Conservation (phyloP, 768 basidiomycete species). For the Pulveroboletus sp. region DNA sequence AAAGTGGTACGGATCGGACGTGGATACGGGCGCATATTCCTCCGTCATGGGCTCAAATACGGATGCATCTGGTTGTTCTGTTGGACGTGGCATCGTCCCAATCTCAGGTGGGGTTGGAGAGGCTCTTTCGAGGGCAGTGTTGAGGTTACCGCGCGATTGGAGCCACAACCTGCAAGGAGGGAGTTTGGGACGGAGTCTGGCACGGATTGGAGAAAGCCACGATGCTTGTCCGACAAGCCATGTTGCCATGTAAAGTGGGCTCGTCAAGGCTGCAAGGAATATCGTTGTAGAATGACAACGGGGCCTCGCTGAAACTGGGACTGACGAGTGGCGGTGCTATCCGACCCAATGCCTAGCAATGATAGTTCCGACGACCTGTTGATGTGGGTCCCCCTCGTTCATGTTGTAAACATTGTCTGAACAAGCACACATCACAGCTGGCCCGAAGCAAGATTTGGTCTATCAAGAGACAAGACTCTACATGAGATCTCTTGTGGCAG, state of each 20-base stretch:
- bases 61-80: conserved; percentile 25
- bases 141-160: conserved; percentile 21
- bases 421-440: too few species aligned
- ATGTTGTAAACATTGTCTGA: too few species aligned
- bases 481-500: conserved; percentile 3
- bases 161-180: conserved; percentile 12
- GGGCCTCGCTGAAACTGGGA: background rate
- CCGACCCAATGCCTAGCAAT: too few species aligned
- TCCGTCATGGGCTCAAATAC: conserved; percentile 35
- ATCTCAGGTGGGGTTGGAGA: conserved; percentile 36
- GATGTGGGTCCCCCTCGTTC: too few species aligned
- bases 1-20: conserved; percentile 4
- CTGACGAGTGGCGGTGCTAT: conserved; percentile 4
- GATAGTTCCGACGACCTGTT: too few species aligned
- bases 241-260: conserved; percentile 21
- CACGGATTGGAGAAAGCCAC: conserved; percentile 13
- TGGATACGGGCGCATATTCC: conserved; percentile 28
- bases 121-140: conserved; percentile 23
- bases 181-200: conserved; percentile 14
- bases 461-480: too few species aligned
- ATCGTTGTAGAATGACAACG: background rate
- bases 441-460: too few species aligned
- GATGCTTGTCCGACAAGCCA: conserved; percentile 14
- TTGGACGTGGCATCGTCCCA: conserved; percentile 33
- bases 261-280: background rate